Evolutionary conservation across 257 asterid genomes (phyloP), one percentile per base, ranked within the genome.

Genomic region (Coffea canephora): DNA sequence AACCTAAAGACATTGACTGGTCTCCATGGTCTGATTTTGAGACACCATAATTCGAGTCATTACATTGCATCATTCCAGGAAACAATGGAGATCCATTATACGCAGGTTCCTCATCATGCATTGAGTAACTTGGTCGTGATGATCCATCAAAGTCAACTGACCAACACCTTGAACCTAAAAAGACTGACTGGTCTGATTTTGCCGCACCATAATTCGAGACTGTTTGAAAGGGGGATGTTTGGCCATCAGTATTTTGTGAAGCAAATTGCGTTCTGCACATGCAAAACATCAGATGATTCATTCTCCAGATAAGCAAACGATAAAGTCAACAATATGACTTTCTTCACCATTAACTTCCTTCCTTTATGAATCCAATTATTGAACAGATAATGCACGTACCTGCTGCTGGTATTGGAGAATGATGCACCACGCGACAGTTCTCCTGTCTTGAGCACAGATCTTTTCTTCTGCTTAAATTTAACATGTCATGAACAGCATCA

Each of bases 391-490:
- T 72, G 71, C 73, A 75, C 71, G 39, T 90, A 96, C 99, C 99
- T 92, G 89, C 86, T 86, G 81, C 87, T 86, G 81, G 85, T 75
- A 84, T 78, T 87, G 81, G 97, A 87, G 83, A 94, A 86, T 82
- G 96, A 91, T 76, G 91, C 84, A 81, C 87, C 86, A 52, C 81
- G 83, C 71, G 94, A 91, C 65, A 73, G 88, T 82, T 85, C 91
- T 80, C 86, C 90, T 61, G 83, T 90, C 87, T 88, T 92, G 81
- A 85, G 82, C 91, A 91, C 48, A 39, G 96, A 84, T 80, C 95
- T 88, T 80, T 89, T 91, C 87, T 90, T 91, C 99, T 96, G 97
- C 87, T 81, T 80, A 82, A 86, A 81, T 79, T 79, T 83, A 86
- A 81, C 73, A 86, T 45, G 85, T 68, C 65, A 86, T 71, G 43